Evolutionary conservation across 139 green algal genomes (phyloP).

Genomic region (Closterium sp.): DNA sequence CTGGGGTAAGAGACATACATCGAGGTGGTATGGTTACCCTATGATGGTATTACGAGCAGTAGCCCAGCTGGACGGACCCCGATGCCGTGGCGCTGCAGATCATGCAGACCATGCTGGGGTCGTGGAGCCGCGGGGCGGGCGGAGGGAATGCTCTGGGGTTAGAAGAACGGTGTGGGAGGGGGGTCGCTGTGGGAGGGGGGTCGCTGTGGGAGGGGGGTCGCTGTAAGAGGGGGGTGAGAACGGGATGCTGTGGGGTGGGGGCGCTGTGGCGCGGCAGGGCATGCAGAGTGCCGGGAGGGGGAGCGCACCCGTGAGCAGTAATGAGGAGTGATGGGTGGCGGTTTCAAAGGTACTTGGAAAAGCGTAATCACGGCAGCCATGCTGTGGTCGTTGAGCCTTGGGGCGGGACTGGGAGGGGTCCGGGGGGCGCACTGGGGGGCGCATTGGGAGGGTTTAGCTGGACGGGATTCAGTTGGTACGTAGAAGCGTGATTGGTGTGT

Average conservation of each 20-base stretch:
- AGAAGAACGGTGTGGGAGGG: no score
- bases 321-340: no score
- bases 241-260: no score
- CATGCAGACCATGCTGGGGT: conserved; percentile 86
- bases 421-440: conserved; percentile 19
- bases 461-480: conserved; percentile 57
- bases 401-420: conserved; percentile 25
- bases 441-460: background rate
- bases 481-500: no score
- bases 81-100: conserved; percentile 97
- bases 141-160: conserved; percentile 9
- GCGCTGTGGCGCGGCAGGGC: conserved; percentile 94
- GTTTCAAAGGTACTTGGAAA: no score
- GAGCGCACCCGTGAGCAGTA: no score
- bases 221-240: no score
- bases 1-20: conserved; percentile 29
- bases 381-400: conserved; percentile 64
- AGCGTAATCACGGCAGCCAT: conserved; percentile 47
- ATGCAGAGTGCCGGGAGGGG: no score
- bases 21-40: no score
- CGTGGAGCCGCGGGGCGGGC: conserved; percentile 50
- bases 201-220: no score
- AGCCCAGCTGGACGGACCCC: conserved; percentile 56
- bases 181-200: no score
- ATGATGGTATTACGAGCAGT: no score